These are phyloP conservation scores for Trypanosoma platydactyli DNA, from an alignment of 208 protist genomes.

Conservation along the genomic window DNA sequence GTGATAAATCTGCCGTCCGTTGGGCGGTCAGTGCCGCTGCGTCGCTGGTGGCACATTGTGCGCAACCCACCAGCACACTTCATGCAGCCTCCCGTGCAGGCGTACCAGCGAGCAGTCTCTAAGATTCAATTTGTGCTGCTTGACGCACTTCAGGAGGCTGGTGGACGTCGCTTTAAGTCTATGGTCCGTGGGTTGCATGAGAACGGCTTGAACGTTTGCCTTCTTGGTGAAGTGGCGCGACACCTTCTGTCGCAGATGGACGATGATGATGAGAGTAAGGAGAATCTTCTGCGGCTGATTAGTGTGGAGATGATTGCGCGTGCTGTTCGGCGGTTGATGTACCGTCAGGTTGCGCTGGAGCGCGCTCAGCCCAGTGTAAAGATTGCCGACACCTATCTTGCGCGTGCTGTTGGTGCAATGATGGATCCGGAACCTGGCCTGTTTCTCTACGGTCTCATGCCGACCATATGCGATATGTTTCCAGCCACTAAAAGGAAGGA, in stretches of 20 bases:
- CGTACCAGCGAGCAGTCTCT: constrained; percentile 27
- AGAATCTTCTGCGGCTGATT: constrained; percentile 34
- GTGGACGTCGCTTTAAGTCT: constrained; percentile 27
- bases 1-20: constrained; percentile 26
- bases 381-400: constrained; percentile 37
- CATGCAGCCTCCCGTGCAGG: constrained; percentile 7
- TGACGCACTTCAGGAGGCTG: constrained; percentile 24
- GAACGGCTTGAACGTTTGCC: constrained; percentile 42
- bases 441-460: constrained; percentile 39
- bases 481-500: neutral
- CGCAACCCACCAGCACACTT: constrained; percentile 26
- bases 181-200: constrained; percentile 46
- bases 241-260: constrained; percentile 29
- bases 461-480: constrained; percentile 42
- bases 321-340: constrained; percentile 40
- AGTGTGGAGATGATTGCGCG: constrained; percentile 50
- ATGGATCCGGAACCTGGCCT: constrained; percentile 25
- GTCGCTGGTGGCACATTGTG: constrained; percentile 39
- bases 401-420: constrained; percentile 43
- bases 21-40: constrained; percentile 2
- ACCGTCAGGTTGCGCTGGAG: constrained; percentile 31
- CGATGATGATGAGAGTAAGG: constrained; percentile 16
- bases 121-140: constrained; percentile 26
- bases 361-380: constrained; percentile 17
- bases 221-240: constrained; percentile 39